Evolutionary conservation across 257 asterid genomes (phyloP).

Genomic region (Nyctanthes arbortristis): DNA sequence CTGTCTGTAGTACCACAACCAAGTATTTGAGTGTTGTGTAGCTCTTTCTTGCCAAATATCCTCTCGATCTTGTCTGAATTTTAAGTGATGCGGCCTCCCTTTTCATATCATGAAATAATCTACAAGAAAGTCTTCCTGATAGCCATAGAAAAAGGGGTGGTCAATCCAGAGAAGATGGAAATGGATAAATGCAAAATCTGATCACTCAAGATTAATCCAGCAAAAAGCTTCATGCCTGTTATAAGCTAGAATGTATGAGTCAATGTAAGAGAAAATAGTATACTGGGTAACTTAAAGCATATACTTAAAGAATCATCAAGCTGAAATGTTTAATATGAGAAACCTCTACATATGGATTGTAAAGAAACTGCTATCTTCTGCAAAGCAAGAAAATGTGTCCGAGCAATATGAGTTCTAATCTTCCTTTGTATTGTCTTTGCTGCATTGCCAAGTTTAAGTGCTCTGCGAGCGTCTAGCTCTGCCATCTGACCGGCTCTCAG

Average conservation of each 20-base stretch:
- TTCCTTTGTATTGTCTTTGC: conserved; percentile 85
- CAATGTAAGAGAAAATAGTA: neutral
- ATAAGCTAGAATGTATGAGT: conserved; percentile 7
- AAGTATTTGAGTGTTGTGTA: conserved; percentile 52
- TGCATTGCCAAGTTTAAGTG: conserved; percentile 73
- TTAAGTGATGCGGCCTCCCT: conserved; percentile 73
- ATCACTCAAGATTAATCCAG: conserved; percentile 6
- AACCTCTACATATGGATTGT: conserved; percentile 91
- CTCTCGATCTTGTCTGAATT: conserved; percentile 79
- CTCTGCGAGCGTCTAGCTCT: conserved; percentile 88
- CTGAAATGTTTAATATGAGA: conserved; percentile 16
- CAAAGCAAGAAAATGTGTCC: conserved; percentile 74
- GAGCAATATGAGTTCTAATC: conserved; percentile 69
- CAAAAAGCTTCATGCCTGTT: neutral
- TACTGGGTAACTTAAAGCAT: neutral
- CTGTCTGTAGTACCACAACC: conserved; percentile 68
- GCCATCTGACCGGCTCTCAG: conserved; percentile 99
- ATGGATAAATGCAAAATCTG: neutral
- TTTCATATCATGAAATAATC: conserved; percentile 50
- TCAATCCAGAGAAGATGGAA: neutral
- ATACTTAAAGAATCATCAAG: conserved; percentile 16
- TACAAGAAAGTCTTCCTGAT: conserved; percentile 76
- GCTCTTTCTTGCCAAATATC: conserved; percentile 66
- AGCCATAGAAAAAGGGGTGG: conserved; percentile 10
- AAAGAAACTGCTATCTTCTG: conserved; percentile 67